Conservation (phyloP, 139 green algal species). For the Monoraphidium neglectum region DNA sequence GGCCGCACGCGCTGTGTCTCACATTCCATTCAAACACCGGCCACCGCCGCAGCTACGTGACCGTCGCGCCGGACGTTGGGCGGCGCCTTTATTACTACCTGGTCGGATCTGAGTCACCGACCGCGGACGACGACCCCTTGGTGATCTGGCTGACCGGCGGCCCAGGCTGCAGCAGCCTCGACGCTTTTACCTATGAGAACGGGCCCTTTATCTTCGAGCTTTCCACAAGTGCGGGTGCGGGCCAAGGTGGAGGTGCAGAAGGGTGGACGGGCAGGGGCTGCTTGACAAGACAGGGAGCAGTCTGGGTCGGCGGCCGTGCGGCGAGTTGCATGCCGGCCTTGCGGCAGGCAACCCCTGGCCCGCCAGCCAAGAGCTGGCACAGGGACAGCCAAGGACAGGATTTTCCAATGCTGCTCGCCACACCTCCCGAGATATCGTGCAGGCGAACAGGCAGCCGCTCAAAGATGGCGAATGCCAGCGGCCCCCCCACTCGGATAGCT, state of each 20-base stretch:
- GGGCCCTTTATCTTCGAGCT: constrained; percentile 59
- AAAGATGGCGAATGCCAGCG: background rate
- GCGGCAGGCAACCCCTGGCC: too few species aligned
- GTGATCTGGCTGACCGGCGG: constrained; percentile 55
- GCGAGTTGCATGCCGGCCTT: too few species aligned
- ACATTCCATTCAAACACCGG: too few species aligned
- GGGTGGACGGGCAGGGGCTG: too few species aligned
- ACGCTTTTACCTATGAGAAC: constrained; percentile 71
- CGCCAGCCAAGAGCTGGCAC: too few species aligned
- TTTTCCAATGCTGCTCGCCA: background rate
- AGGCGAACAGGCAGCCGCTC: background rate
- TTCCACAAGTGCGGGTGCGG: background rate
- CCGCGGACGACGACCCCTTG: constrained; percentile 7
- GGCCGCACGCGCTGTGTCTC: too few species aligned
- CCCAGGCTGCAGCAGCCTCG: constrained; percentile 50
- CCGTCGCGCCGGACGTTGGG: constrained; percentile 23
- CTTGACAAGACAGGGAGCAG: background rate
- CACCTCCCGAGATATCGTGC: background rate
- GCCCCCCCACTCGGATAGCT: background rate
- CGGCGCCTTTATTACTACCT: constrained; percentile 46
- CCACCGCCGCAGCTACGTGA: constrained; percentile 38
- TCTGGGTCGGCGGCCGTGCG: too few species aligned
- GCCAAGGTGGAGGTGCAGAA: background rate
- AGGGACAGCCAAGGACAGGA: background rate
- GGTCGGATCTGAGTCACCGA: constrained; percentile 21